Evolutionary conservation across 345 rosid genomes (phyloP).

Genomic region (Murraya paniculata): DNA sequence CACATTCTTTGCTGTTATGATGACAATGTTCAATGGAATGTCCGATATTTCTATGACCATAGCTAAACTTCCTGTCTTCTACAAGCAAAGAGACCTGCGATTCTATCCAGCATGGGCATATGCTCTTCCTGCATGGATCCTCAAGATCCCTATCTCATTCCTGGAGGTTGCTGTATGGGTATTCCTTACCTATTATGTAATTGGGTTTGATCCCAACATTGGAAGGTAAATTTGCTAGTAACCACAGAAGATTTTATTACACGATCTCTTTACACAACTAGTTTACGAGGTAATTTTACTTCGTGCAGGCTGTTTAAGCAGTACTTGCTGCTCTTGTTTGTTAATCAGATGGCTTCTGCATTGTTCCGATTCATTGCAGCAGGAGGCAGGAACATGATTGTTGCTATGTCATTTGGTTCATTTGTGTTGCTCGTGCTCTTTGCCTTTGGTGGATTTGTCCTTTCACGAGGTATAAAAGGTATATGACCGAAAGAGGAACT

Average conservation of each 20-base stretch:
- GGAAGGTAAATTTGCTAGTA: constrained; percentile 42
- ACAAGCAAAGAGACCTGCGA: constrained; percentile 72
- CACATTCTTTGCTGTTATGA: constrained; percentile 51
- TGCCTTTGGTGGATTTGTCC: constrained; percentile 45
- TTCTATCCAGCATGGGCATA: constrained; percentile 84
- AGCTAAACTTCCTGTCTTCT: constrained; percentile 78
- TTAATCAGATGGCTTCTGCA: constrained; percentile 55
- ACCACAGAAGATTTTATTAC: background rate
- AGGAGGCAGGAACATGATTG: constrained; percentile 57
- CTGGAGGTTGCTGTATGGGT: constrained; percentile 64
- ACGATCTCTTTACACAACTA: background rate
- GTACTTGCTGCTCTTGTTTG: constrained; percentile 36
- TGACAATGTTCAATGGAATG: constrained; percentile 65
- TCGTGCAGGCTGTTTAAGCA: constrained; percentile 50
- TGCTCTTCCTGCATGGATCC: constrained; percentile 78
- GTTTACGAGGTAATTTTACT: background rate
- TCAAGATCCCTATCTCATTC: constrained; percentile 66
- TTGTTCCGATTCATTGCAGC: constrained; percentile 63
- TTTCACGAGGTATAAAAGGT: constrained; percentile 30
- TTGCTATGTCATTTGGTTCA: constrained; percentile 63
- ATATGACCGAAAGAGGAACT: no score
- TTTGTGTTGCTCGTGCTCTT: constrained; percentile 43
- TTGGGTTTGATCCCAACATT: constrained; percentile 70
- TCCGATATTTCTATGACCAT: constrained; percentile 76
- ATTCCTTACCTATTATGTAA: constrained; percentile 68